A percentile compares a stretch with the other conserved stretches of the same genome.
Conservation (phyloP, 2,329 filamentous ascomycete species). For the Alternaria alternata region DNA sequence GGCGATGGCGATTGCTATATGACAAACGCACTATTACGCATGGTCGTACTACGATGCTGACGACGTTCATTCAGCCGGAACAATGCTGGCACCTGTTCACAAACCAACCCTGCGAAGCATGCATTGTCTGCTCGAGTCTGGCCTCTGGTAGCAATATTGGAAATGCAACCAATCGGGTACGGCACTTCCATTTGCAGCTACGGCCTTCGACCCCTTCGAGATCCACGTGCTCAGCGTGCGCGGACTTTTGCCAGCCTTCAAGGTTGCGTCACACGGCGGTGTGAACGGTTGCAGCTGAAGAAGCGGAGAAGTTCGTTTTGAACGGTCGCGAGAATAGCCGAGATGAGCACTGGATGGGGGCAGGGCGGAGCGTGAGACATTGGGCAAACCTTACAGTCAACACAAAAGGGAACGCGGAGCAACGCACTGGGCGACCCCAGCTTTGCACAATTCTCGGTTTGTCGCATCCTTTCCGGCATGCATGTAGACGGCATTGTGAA, state of each 20-base stretch:
- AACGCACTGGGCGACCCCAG: constrained; percentile 18
- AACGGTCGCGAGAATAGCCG: constrained; percentile 37
- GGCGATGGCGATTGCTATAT: constrained; percentile 4
- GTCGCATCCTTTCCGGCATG: constrained; percentile 7
- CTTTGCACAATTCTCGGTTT: constrained; percentile 10
- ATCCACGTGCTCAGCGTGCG: constrained; percentile 14
- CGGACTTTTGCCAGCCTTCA: constrained; percentile 3
- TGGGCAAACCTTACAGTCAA: constrained; percentile 17
- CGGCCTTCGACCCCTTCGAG: constrained; percentile 4
- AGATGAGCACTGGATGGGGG: constrained; percentile 27
- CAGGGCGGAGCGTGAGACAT: constrained; percentile 22
- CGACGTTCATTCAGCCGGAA: constrained; percentile 3
- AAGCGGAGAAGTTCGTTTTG: constrained; percentile 25
- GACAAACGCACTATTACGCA: constrained; percentile 3
- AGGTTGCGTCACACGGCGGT: constrained; percentile 27
- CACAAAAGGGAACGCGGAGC: constrained; percentile 22
- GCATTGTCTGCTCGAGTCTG: neutral
- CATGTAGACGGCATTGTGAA: neutral
- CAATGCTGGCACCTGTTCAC: neutral
- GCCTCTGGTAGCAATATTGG: constrained; percentile 3
- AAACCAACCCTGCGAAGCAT: neutral
- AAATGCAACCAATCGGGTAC: constrained; percentile 21
- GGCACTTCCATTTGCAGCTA: constrained; percentile 6
- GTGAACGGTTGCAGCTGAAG: constrained; percentile 27
- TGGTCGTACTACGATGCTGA: neutral